These are phyloP conservation scores for Cyclanthera cordifolia DNA, from an alignment of 306 rosid species.

Conservation along the genomic window DNA sequence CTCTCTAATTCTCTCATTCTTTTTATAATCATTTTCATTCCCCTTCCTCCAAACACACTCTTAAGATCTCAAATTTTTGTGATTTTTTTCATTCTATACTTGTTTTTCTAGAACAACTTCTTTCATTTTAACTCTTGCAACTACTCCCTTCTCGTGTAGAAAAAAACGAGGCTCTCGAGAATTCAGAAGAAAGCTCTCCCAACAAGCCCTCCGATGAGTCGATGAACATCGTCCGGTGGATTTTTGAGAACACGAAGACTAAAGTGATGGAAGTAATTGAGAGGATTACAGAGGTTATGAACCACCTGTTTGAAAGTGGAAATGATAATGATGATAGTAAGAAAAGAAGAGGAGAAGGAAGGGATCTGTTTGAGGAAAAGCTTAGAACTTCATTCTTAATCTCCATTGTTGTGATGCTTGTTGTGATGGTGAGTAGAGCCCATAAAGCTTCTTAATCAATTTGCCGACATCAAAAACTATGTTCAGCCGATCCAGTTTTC, in stretches of 20 bases:
- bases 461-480: slow-evolving; percentile 26
- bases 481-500: neutral
- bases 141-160: slow-evolving; percentile 14
- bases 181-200: slow-evolving; percentile 16
- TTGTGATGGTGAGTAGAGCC: slow-evolving; percentile 52
- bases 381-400: slow-evolving; percentile 52
- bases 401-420: slow-evolving; percentile 51
- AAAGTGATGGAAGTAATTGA: slow-evolving; percentile 39
- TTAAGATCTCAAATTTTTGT: neutral
- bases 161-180: slow-evolving; percentile 14
- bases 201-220: slow-evolving; percentile 14
- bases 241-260: slow-evolving; percentile 25
- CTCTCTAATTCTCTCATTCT: too few relatives aligned
- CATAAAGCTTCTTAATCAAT: slow-evolving; percentile 24
- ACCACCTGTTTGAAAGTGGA: slow-evolving; percentile 24
- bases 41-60: too few relatives aligned
- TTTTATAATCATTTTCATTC: too few relatives aligned
- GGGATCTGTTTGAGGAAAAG: slow-evolving; percentile 34
- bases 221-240: slow-evolving; percentile 24
- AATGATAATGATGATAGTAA: neutral
- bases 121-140: neutral
- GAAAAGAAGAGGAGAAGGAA: slow-evolving; percentile 1
- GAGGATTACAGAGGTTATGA: slow-evolving; percentile 33
- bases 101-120: neutral
- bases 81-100: neutral